Base-by-base conservation (phyloP, 2,329 filamentous ascomycete genomes). In the Colletotrichum tanaceti region DNA sequence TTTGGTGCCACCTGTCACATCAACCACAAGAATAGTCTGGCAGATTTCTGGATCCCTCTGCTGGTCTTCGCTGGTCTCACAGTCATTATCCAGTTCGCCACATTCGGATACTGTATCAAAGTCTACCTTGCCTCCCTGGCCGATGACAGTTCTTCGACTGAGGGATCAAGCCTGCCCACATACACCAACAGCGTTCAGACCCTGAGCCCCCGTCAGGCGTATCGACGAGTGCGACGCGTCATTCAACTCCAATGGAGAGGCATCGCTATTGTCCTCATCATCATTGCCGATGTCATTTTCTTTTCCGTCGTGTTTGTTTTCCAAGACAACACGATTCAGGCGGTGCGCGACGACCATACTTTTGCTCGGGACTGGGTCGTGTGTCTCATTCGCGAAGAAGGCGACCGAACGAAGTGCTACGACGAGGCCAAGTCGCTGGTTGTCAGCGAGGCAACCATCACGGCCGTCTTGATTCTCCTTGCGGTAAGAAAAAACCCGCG, bases 181-280 rank as follows among this genome's bases (percentile, higher is more conserved):
- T 94, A 94, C 80, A 86, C 87, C 14, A 89, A 88, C 75, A 97
- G 93, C 77, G 82, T 94, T 64, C 88, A 88, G 71, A 93, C 90
- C 70, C 88, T 94, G 77, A 93, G 92, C 10, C 93, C 94, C 13
- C 89, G 92, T 62, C 94, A 97, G 75, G 93, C 97, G 2, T 98
- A 97, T 77, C 90, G 92, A 71, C 90, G 96, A 73, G 88, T 99
- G 44, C 90, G 90, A 72, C 91, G 94, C 73, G 94, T 98, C 20
- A 87, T 99, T 44, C 89, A 92, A 77, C 87, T 98, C 4, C 96
- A 99, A 79, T 99, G 96, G 96, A 89, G 95, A 73, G 95, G 94
- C 52, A 95, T 98, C 69, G 88, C 90, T 50, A 93, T 98, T 70
- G 94, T 98, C 16, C 84, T 97, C 60, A 91, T 98, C 77, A 97